These are phyloP conservation scores for Fusarium sp. DNA, from an alignment of 2,329 filamentous ascomycete species.

Conservation along the genomic window DNA sequence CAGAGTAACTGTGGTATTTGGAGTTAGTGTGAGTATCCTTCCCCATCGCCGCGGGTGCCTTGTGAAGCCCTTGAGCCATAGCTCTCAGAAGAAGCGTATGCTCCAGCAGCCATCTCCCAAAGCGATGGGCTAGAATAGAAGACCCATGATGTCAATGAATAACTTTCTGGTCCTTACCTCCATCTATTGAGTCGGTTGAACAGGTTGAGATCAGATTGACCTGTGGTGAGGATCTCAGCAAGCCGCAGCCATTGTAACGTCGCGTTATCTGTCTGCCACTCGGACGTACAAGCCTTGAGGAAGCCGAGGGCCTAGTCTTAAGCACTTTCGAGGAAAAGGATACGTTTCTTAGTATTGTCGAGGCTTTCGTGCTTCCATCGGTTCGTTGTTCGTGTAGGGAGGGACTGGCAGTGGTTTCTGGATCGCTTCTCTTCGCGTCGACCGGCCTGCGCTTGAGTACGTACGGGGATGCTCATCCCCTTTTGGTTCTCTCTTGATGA, in stretches of 20 bases:
- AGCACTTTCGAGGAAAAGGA: neutral
- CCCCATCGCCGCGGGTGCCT: neutral
- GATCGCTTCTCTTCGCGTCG: neutral
- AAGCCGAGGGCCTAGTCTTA: neutral
- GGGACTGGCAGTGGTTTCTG: neutral
- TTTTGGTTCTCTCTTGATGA: no score
- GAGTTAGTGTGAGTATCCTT: neutral
- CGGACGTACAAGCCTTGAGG: no score
- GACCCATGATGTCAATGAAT: fast-evolving
- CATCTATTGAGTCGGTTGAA: neutral
- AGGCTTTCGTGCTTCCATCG: neutral
- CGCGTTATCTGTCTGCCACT: neutral
- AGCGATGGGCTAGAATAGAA: no score
- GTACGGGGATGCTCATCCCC: no score
- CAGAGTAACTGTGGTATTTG: neutral
- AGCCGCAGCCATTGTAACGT: neutral
- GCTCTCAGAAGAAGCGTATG: no score
- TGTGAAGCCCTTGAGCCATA: neutral
- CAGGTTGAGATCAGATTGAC: neutral
- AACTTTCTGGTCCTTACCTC: fast-evolving
- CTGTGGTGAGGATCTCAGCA: neutral
- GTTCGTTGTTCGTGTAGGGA: neutral
- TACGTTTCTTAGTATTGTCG: neutral
- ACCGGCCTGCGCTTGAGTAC: neutral
- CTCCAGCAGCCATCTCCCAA: neutral